Conservation (phyloP, 2,329 filamentous ascomycete species). For the Diatrype stigma region DNA sequence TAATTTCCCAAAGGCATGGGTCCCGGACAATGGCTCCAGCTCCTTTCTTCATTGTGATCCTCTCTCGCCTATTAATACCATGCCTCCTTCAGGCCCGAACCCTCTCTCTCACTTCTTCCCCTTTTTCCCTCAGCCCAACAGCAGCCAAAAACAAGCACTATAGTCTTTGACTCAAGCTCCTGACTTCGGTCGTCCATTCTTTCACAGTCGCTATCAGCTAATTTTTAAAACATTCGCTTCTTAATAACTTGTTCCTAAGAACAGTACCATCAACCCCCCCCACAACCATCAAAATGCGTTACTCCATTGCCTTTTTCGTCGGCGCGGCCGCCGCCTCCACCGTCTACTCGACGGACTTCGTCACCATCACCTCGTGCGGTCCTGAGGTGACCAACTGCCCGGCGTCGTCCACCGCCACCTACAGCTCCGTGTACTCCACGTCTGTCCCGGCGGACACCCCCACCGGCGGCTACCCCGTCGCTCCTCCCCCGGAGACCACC, state of each 20-base stretch:
- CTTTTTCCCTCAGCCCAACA: slow-evolving; percentile 42
- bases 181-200: slow-evolving; percentile 59
- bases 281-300: slow-evolving; percentile 56
- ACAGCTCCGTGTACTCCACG: slow-evolving; percentile 38
- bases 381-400: slow-evolving; percentile 61
- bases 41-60: slow-evolving; percentile 21
- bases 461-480: slow-evolving; percentile 9
- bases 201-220: slow-evolving; percentile 32
- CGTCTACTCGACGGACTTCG: slow-evolving; percentile 54
- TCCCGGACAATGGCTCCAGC: slow-evolving; percentile 21
- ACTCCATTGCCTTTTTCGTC: slow-evolving; percentile 50
- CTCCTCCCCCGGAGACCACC: slow-evolving; percentile 9
- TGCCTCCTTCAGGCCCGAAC: slow-evolving; percentile 27
- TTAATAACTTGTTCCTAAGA: slow-evolving; percentile 27
- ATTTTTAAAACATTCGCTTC: slow-evolving; percentile 30
- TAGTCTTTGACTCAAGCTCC: slow-evolving; percentile 35
- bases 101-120: slow-evolving; percentile 23
- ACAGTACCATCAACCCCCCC: too few relatives aligned
- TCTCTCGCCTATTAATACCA: slow-evolving; percentile 45
- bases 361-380: slow-evolving; percentile 59
- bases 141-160: slow-evolving; percentile 33
- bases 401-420: slow-evolving; percentile 35
- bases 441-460: slow-evolving; percentile 19
- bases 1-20: slow-evolving; percentile 26
- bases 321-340: slow-evolving; percentile 41